Conservation (phyloP, 192 early-diverging fungal species). For the Linnemannia exigua region DNA sequence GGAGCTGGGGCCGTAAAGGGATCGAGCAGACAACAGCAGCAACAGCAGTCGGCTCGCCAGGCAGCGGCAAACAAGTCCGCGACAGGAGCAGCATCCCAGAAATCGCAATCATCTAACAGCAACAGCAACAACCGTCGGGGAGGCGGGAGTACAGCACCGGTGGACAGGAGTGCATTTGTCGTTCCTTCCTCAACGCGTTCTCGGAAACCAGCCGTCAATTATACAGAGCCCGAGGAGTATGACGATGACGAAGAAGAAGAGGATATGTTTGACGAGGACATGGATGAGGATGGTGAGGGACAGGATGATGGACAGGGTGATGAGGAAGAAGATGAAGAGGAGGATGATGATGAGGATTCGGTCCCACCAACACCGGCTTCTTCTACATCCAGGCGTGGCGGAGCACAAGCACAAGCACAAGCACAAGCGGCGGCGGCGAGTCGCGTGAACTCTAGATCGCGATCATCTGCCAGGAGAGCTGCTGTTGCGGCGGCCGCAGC, state of each 20-base stretch:
- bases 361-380: not conserved
- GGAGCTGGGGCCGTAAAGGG: not conserved
- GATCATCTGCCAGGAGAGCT: constrained; percentile 4
- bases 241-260: constrained; percentile 35
- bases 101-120: constrained; percentile 5
- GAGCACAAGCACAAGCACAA: not conserved
- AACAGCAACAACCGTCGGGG: not conserved
- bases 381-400: not conserved
- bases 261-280: constrained; percentile 20
- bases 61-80: constrained; percentile 9
- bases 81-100: constrained; percentile 5
- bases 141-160: not conserved
- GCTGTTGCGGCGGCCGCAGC: not conserved
- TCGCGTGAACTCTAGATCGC: not conserved
- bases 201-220: constrained; percentile 50
- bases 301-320: constrained; percentile 19
- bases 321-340: constrained; percentile 13
- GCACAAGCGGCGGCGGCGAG: not conserved
- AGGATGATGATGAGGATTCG: constrained; percentile 18
- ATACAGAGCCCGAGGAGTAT: constrained; percentile 54
- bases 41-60: not conserved
- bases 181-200: constrained; percentile 37
- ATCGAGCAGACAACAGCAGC: not conserved
- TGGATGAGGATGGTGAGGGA: constrained; percentile 31
- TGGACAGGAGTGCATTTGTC: constrained; percentile 20